These are phyloP conservation scores for Leccinum subgranulosum DNA, from an alignment of 768 basidiomycete genomes.

Conservation along the genomic window DNA sequence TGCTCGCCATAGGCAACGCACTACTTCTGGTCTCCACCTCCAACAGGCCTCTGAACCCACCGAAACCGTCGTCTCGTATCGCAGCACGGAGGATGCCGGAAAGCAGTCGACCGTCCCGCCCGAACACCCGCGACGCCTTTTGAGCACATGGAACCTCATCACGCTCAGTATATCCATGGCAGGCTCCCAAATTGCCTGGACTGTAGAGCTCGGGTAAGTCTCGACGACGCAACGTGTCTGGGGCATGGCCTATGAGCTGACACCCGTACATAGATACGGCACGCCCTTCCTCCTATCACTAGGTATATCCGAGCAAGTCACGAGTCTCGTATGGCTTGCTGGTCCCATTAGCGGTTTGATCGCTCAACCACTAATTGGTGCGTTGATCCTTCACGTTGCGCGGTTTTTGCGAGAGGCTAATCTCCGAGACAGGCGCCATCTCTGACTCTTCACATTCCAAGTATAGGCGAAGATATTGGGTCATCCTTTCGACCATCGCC, in stretches of 20 bases:
- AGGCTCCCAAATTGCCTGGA: slow-evolving; percentile 94
- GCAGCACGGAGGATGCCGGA: slow-evolving; percentile 32
- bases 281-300: slow-evolving; percentile 86
- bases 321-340: slow-evolving; percentile 92
- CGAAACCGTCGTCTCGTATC: slow-evolving; percentile 25
- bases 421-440: slow-evolving; percentile 65
- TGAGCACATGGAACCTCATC: slow-evolving; percentile 67
- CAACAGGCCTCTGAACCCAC: slow-evolving; percentile 19
- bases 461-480: slow-evolving; percentile 91
- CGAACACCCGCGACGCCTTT: slow-evolving; percentile 27
- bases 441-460: slow-evolving; percentile 91
- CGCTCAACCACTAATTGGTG: slow-evolving; percentile 98
- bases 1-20: slow-evolving; percentile 33
- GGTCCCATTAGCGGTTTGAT: slow-evolving; percentile 94
- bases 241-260: not conserved
- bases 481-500: slow-evolving; percentile 80
- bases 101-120: slow-evolving; percentile 15
- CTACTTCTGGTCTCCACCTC: slow-evolving; percentile 20
- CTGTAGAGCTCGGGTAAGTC: slow-evolving; percentile 86
- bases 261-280: slow-evolving; percentile 64
- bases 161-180: slow-evolving; percentile 90
- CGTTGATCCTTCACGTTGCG: not conserved
- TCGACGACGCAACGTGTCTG: not conserved
- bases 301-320: slow-evolving; percentile 83
- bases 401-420: slow-evolving; percentile 1